Percentiles rank a stretch among this genome's conserved stretches.
Evolutionary conservation across 306 rosid species (phyloP).

Genomic region (Dalbergia oliveri): DNA sequence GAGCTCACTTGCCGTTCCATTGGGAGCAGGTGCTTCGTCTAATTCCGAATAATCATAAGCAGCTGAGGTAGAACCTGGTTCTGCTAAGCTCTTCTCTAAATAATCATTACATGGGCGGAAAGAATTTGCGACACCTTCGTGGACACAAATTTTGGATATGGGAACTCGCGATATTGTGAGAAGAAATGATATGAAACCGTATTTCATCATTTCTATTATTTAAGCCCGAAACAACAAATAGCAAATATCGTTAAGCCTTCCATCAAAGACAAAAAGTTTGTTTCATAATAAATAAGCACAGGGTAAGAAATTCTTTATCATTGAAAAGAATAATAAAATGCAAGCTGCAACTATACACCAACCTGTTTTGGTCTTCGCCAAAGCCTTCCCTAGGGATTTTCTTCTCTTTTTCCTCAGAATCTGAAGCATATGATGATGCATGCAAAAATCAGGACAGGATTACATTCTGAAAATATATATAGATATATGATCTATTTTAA

Average conservation of each 20-base stretch:
- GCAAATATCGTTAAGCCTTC: not conserved
- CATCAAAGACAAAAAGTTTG: not conserved
- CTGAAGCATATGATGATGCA: constrained; percentile 45
- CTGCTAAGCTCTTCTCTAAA: not conserved
- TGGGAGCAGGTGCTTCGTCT: not conserved
- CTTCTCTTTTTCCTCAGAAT: constrained; percentile 54
- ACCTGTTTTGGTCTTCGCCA: constrained; percentile 69
- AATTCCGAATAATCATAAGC: not conserved
- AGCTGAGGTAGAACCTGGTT: not conserved
- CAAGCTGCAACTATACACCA: constrained; percentile 3
- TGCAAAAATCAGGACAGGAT: constrained; percentile 12
- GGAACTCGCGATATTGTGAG: constrained; percentile 61
- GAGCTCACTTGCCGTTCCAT: constrained; percentile 5
- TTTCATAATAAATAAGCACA: not conserved
- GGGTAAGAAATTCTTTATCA: not conserved
- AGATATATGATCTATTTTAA: too few relatives aligned
- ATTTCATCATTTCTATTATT: constrained; percentile 64
- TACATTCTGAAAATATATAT: not conserved
- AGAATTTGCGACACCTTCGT: constrained; percentile 47
- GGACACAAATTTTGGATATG: constrained; percentile 68
- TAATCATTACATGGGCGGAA: constrained; percentile 63
- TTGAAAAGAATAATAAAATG: not conserved
- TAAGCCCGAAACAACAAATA: not conserved
- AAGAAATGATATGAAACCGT: constrained; percentile 69
- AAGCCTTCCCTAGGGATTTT: constrained; percentile 59